Base-by-base conservation (phyloP, 805 yeast genomes). In the Yarrowia keelungensis region DNA sequence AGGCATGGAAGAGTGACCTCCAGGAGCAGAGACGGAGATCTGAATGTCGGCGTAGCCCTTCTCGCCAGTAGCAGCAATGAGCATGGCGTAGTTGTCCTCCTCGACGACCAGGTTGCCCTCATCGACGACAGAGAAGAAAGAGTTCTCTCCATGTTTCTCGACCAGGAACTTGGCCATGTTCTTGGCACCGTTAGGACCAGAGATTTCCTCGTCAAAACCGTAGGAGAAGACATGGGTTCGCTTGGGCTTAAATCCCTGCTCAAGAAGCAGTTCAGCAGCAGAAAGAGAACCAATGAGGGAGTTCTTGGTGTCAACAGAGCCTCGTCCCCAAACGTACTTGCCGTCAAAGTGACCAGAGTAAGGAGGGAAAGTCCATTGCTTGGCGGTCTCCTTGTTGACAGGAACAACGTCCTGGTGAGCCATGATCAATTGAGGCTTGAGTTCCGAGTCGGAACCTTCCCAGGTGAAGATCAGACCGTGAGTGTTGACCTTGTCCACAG, bases 381-480 rank as follows among this genome's bases (percentile, higher is more conserved):
- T 77, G 66, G 82, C 76, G 0, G 92, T 86, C 41, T 72, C 84
- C 16, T 78, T 76, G 72, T 87, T 89, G 9, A 89, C 89, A 0
- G 97, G 96, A 32, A 91, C 97, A 3, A 88, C 91, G 74, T 90
- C 96, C 76, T 86, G 89, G 75, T 91, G 97, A 1, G 94, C 93
- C 74, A 89, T 85, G 65, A 90, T 79, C 77, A 91, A 74, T 38
- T 87, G 72, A 14, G 97, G 96, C 75, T 88, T 87, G 71, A 87
- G 78, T 2, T 75, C 68, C 8, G 73, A 45, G 59, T 84, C 74
- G 3, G 84, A 76, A 5, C 96, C 95, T 69, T 82, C 75, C 85
- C 90, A 85, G 22, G 90, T 87, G 75, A 81, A 83, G 2, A 91
- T 80, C 69, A 91, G 78, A 4, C 90, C 91, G 71, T 85, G 85